Evolutionary conservation across 1,284 basidiomycete species (phyloP).

Genomic region (Xanthoconium separans): DNA sequence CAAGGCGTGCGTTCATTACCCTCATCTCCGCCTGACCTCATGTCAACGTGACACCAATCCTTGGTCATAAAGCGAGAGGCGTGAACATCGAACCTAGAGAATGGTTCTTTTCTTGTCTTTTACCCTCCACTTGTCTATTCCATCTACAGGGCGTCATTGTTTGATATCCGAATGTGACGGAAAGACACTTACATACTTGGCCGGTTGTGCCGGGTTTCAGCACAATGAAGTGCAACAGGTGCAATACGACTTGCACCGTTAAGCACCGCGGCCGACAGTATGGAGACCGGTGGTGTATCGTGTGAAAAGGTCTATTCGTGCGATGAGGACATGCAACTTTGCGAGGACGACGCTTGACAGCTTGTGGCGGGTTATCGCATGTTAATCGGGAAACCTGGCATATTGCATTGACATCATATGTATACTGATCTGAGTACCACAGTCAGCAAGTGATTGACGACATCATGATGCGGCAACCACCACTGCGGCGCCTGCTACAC

Average conservation of each 20-base stretch:
- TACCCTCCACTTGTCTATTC: neutral
- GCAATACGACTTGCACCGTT: neutral
- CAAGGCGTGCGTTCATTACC: neutral
- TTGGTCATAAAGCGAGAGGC: neutral
- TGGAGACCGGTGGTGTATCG: neutral
- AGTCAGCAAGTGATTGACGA: conserved; percentile 2
- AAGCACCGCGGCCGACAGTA: neutral
- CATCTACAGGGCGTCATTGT: neutral
- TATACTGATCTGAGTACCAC: neutral
- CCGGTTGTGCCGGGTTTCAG: neutral
- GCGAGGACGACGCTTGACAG: neutral
- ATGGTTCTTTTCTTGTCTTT: no score
- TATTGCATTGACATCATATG: neutral
- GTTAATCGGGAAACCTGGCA: neutral
- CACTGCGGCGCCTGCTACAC: neutral
- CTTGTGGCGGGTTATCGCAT: conserved; percentile 4
- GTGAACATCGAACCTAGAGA: neutral
- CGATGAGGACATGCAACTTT: neutral
- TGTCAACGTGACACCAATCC: neutral
- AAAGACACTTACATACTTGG: neutral
- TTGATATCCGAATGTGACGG: neutral
- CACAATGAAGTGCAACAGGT: neutral
- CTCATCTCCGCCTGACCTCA: neutral
- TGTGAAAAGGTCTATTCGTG: neutral
- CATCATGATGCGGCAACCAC: neutral